Evolutionary conservation across 2,329 filamentous ascomycete species (phyloP), one percentile per base, ranked within the genome.

Genomic region (Aspergillus persii): DNA sequence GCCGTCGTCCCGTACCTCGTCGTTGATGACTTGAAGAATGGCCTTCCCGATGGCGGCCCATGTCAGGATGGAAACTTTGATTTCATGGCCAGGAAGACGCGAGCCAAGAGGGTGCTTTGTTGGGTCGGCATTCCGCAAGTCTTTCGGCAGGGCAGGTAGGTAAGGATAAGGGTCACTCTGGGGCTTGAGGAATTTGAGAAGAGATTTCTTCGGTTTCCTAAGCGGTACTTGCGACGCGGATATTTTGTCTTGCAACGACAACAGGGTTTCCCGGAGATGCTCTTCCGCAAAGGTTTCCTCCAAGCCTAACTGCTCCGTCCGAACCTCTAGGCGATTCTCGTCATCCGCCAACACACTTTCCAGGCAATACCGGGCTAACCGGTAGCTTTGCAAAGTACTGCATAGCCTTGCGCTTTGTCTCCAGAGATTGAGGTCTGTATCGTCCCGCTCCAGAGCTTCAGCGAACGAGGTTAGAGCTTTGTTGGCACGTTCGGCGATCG

Each of bases 401-500:
- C 83, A 81, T 2, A 89, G 80, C 18, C 84, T 81, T 23, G 84
- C 82, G 26, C 83, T 81, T 63, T 84, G 83, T 59, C 86, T 79
- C 86, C 86, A 89, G 26, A 88, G 74, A 66, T 88, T 85, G 44
- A 87, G 72, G 66, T 89, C 86, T 4, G 83, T 82, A 61, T 88
- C 86, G 69, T 89, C 86, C 57, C 86, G 84, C 68, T 88, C 85
- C 57, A 89, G 73, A 1, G 86, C 86, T 63, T 86, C 80, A 3
- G 84, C 83, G 63, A 88, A 88, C 60, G 82, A 81, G 44, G 74
- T 68, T 18, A 88, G 69, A 11, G 81, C 80, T 26, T 73, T 66
- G 27, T 64, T 71, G 1, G 79, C 77, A 27, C 76, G 70, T 7
- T 76, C 73, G n/a, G 70, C 68, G 33, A 72, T 66, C 8, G 71